Evolutionary conservation across 306 rosid genomes (phyloP).

Genomic region (Acacia acuminata): DNA sequence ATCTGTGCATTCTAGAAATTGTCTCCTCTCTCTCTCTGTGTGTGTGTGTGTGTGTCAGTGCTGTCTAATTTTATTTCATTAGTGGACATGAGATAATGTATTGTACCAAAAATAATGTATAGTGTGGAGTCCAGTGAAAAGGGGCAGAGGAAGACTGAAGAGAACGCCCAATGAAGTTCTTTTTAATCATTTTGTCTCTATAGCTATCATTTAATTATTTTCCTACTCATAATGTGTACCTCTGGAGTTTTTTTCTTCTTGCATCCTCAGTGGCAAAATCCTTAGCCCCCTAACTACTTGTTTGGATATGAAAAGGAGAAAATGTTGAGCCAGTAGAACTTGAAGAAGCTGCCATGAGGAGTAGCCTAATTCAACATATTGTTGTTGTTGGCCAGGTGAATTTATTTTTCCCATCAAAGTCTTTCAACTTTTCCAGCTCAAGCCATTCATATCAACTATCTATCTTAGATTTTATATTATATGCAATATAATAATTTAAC

Average conservation of each 20-base stretch:
- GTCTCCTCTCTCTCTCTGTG: background rate
- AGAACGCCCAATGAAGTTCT: too few species aligned
- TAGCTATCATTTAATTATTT: background rate
- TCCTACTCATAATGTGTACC: background rate
- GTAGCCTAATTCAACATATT: conserved; percentile 82
- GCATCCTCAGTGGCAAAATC: background rate
- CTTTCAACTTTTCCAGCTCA: background rate
- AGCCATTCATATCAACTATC: conserved; percentile 1
- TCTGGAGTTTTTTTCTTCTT: background rate
- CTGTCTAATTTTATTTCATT: conserved; percentile 1
- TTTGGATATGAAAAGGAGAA: conserved; percentile 66
- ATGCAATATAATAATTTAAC: conserved; percentile 1
- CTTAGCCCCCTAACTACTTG: conserved; percentile 20
- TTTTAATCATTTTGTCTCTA: too few species aligned
- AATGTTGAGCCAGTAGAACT: conserved; percentile 86
- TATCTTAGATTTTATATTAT: background rate
- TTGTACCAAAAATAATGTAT: too few species aligned
- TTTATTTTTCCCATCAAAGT: background rate
- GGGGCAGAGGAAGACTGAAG: too few species aligned
- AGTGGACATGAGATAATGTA: conserved; percentile 2
- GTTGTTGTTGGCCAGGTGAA: conserved; percentile 91
- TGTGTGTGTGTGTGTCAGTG: background rate
- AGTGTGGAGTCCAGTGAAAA: too few species aligned
- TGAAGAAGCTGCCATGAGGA: conserved; percentile 92
- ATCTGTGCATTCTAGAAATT: conserved; percentile 25